Evolutionary conservation across 2,329 filamentous ascomycete genomes (phyloP).

Genomic region (Lachnellula suecica): DNA sequence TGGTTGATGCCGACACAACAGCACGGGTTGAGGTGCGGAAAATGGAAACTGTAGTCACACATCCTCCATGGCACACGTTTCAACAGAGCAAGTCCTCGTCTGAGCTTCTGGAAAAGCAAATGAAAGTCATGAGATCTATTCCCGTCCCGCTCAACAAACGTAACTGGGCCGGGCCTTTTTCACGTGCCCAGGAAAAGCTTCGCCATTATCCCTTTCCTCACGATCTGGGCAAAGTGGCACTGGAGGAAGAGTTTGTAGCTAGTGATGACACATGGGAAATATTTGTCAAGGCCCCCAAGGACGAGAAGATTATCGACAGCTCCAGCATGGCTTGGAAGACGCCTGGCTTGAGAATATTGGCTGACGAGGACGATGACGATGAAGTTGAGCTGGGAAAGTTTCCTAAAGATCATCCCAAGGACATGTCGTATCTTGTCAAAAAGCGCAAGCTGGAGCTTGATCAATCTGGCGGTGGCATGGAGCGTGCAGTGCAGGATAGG

Average conservation of each 20-base stretch:
- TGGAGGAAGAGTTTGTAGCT: constrained; percentile 40
- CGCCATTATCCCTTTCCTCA: constrained; percentile 38
- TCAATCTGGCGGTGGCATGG: constrained; percentile 4
- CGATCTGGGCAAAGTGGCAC: constrained; percentile 34
- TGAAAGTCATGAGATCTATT: constrained; percentile 25
- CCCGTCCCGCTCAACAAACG: constrained; percentile 27
- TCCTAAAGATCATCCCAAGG: constrained; percentile 18
- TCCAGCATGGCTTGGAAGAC: constrained; percentile 46
- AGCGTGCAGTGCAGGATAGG: constrained; percentile 8
- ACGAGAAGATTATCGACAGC: constrained; percentile 36
- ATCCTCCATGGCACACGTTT: constrained; percentile 45
- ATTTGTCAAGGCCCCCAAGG: constrained; percentile 31
- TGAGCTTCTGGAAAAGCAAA: constrained; percentile 32
- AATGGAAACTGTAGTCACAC: constrained; percentile 41
- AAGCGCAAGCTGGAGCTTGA: constrained; percentile 37
- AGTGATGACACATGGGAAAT: constrained; percentile 37
- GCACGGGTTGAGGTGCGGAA: constrained; percentile 47
- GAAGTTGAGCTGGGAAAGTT: constrained; percentile 33
- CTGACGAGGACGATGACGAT: constrained; percentile 38
- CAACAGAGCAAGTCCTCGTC: constrained; percentile 9
- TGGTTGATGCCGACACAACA: constrained; percentile 35
- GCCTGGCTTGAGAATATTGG: constrained; percentile 44
- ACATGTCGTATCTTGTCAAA: constrained; percentile 38
- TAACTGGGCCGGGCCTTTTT: not conserved
- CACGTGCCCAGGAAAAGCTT: not conserved